Evolutionary conservation across 768 basidiomycete species (phyloP), one percentile per base, ranked within the genome.

Genomic region (Podaxis carcinomalis): DNA sequence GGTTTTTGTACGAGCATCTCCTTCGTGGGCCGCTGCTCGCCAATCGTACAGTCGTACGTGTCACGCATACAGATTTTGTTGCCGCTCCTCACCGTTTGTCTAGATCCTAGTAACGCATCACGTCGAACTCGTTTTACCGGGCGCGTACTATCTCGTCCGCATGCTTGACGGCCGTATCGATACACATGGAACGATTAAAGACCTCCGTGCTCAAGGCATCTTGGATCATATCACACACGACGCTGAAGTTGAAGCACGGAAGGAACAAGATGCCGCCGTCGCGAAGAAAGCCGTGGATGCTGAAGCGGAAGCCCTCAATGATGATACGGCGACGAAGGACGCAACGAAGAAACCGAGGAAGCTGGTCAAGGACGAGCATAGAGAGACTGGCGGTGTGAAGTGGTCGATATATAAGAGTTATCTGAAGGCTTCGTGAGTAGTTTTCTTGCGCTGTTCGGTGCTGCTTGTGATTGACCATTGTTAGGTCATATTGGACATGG

Each of bases 131-230:
- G 86, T 93, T 16, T 81, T 92, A 5, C 87, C 91, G 0, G 86
- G 84, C 0, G 83, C 89, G 0, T 68, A 86, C 65, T 92, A 92
- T 66, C 73, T 93, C 2, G 80, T 93, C 5, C 84, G 90, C 27
- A 87, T 93, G 82, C 78, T 91, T 1, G 91, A 93, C 68, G 92
- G 92, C 2, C 84, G 90, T 13, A 85, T 93, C 54, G 90, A 92
- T 66, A 80, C 82, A 0, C 84, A 90, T 68, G 92, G 92, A 5
- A 82, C 81, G 0, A 76, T 89, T 9, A 78, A 80, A 46, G 89
- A 90, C 5, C 77, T 93, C 21, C 19, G 23, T 13, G 47, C 47
- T 23, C 47, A 49, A 5, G 47, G 47, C 2, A 14, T 49, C 23
- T 27, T 49, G 25, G 47, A 49, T 23, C 21, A 49, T 13, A 85